Conservation (phyloP, 805 yeast genomes). For the Ogataea degrootiae region DNA sequence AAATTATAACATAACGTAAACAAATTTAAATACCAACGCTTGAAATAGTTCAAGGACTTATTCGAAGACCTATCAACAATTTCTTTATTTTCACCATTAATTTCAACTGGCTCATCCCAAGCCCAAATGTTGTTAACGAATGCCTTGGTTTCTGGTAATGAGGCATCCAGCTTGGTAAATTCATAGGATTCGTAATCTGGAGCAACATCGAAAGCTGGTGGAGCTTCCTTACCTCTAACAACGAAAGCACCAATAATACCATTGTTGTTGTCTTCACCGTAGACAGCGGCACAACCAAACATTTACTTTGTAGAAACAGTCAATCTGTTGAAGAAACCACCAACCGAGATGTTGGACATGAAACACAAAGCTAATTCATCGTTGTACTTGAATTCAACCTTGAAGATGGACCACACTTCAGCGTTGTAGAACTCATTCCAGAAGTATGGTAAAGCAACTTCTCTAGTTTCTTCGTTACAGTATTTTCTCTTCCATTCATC, state of each 20-base stretch:
- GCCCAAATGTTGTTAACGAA: constrained; percentile 92
- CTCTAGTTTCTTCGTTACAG: constrained; percentile 97
- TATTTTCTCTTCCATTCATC: constrained; percentile 96
- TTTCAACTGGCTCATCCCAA: constrained; percentile 90
- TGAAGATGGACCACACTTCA: constrained; percentile 91
- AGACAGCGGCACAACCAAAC: constrained; percentile 91
- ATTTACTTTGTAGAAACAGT: constrained; percentile 87
- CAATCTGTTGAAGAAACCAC: constrained; percentile 97
- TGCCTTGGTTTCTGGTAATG: constrained; percentile 70
- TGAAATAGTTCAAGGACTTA: constrained; percentile 33
- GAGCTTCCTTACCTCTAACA: constrained; percentile 89
- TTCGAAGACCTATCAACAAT: constrained; percentile 95
- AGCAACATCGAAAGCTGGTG: constrained; percentile 95
- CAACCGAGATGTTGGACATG: constrained; percentile 97
- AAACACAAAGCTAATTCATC: constrained; percentile 95
- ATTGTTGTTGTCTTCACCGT: constrained; percentile 98
- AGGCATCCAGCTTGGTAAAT: constrained; percentile 76
- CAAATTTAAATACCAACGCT: not conserved
- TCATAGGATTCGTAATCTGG: constrained; percentile 98
- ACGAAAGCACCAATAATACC: constrained; percentile 95
- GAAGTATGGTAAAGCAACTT: constrained; percentile 94
- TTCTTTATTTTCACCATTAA: constrained; percentile 77
- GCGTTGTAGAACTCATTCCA: constrained; percentile 88
- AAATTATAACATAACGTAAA: too few relatives aligned
- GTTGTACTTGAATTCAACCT: constrained; percentile 94